Percentiles rank a stretch among this genome's conserved stretches.
Evolutionary conservation across 495 filamentous ascomycete genomes (phyloP).

Genomic region (Geopyxis carbonaria): DNA sequence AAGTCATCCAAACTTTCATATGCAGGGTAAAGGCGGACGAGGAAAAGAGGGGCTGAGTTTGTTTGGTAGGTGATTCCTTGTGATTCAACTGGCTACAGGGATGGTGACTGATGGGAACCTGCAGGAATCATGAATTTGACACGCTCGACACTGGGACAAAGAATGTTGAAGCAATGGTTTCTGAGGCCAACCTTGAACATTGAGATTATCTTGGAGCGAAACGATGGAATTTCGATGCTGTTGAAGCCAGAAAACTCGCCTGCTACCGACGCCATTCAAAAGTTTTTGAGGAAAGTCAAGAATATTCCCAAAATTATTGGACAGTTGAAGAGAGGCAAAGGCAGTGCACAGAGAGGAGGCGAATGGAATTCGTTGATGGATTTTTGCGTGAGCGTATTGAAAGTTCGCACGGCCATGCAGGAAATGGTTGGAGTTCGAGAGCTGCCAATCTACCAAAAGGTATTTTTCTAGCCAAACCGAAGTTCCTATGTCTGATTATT

Average conservation of each 20-base stretch:
- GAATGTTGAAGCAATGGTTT: constrained; percentile 63
- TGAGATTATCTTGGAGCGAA: constrained; percentile 52
- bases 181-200: constrained; percentile 60
- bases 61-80: constrained; percentile 51
- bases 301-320: constrained; percentile 41
- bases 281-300: constrained; percentile 53
- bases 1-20: constrained; percentile 67
- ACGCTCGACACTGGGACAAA: constrained; percentile 64
- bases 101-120: background rate
- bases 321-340: constrained; percentile 14
- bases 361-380: constrained; percentile 25
- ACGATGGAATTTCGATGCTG: constrained; percentile 50
- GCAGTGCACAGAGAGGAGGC: constrained; percentile 11
- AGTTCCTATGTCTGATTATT: too few relatives aligned
- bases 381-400: constrained; percentile 51
- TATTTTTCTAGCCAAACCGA: constrained; percentile 19
- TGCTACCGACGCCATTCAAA: constrained; percentile 38
- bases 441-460: constrained; percentile 42
- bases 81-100: constrained; percentile 24
- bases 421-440: constrained; percentile 41
- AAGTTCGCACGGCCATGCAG: constrained; percentile 46
- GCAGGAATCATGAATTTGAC: constrained; percentile 37
- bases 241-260: constrained; percentile 51
- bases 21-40: constrained; percentile 56
- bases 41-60: constrained; percentile 82